Percentiles rank a stretch among this genome's conserved stretches.
These are phyloP conservation scores for Sophora flavescens DNA, from an alignment of 306 rosid species.

Conservation along the genomic window DNA sequence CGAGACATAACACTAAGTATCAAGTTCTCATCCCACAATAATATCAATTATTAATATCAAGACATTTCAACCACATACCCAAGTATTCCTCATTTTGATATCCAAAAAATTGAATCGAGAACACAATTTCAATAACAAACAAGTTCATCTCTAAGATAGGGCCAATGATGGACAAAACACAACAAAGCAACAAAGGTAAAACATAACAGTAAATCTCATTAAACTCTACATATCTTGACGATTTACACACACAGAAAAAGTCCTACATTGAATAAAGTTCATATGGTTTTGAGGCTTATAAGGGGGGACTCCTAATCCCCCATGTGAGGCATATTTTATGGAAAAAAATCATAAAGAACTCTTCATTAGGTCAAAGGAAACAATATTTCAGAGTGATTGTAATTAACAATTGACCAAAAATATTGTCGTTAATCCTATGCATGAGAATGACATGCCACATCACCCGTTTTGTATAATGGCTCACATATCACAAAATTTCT, in stretches of 20 bases:
- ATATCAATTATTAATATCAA: too few species aligned
- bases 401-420: too few species aligned
- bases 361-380: too few species aligned
- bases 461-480: not conserved
- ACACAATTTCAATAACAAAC: slow-evolving; percentile 1
- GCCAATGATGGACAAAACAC: not conserved
- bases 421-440: not conserved
- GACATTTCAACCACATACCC: too few species aligned
- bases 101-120: slow-evolving; percentile 14
- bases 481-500: slow-evolving; percentile 1
- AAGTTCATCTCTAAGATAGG: not conserved
- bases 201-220: not conserved
- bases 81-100: not conserved
- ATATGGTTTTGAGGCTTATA: slow-evolving; percentile 3
- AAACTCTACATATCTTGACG: not conserved
- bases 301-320: not conserved
- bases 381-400: too few species aligned
- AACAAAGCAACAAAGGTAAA: not conserved
- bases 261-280: not conserved
- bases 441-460: not conserved
- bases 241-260: not conserved
- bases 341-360: not conserved
- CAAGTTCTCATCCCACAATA: too few species aligned
- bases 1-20: too few species aligned
- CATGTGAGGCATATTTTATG: not conserved